Conservation (phyloP, 495 filamentous ascomycete genomes). For the Penicillium steckii region DNA sequence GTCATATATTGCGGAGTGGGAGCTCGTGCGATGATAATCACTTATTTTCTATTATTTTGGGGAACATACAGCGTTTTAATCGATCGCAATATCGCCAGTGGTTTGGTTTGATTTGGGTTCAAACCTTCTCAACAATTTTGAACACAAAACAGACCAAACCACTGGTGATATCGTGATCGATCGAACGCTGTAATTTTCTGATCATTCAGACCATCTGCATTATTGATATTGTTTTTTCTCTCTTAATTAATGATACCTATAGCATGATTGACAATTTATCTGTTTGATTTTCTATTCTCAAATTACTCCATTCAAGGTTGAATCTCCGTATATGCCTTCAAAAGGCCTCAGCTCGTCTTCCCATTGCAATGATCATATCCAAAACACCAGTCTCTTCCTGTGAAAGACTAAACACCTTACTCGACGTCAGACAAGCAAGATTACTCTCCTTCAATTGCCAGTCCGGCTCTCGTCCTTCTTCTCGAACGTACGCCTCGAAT, state of each 20-base stretch:
- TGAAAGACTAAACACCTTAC: neutral
- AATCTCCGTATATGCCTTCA: no score
- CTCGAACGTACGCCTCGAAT: conserved; percentile 16
- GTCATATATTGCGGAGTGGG: conserved; percentile 65
- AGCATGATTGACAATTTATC: neutral
- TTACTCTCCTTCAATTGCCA: neutral
- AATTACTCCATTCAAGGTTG: neutral
- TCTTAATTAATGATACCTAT: no score
- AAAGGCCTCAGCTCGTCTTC: neutral
- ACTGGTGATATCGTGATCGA: no score
- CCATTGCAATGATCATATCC: neutral
- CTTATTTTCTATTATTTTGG: neutral
- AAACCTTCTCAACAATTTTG: no score
- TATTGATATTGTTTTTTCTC: no score
- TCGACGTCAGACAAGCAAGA: neutral
- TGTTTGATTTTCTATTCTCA: neutral
- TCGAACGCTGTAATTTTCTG: no score
- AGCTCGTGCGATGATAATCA: conserved; percentile 47
- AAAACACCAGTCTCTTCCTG: neutral
- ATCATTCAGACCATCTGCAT: no score
- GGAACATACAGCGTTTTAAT: neutral
- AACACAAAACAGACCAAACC: no score
- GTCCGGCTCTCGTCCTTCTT: conserved; percentile 1
- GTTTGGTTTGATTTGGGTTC: neutral
- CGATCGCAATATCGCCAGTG: neutral